Conservation (phyloP, 768 basidiomycete species). For the Termitomyces sp. region DNA sequence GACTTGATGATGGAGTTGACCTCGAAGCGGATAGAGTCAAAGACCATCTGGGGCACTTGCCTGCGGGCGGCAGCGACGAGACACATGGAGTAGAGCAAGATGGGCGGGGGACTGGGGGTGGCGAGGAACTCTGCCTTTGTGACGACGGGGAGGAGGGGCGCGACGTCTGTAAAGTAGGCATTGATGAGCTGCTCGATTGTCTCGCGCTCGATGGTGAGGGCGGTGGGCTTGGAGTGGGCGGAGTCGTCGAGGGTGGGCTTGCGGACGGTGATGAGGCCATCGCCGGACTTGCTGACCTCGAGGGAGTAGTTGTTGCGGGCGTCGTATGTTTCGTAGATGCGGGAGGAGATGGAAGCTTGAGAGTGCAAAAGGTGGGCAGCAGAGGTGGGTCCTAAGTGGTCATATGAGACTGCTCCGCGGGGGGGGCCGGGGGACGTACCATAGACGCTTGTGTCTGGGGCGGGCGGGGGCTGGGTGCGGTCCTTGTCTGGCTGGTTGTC, state of each 20-base stretch:
- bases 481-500: conserved; percentile 40
- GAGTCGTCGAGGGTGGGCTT: conserved; percentile 57
- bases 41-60: conserved; percentile 80
- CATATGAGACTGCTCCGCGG: conserved; percentile 40
- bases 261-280: conserved; percentile 84
- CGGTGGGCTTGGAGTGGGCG: conserved; percentile 59
- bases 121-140: conserved; percentile 86
- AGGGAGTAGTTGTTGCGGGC: conserved; percentile 85
- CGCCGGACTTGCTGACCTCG: conserved; percentile 79
- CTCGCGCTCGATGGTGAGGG: conserved; percentile 73
- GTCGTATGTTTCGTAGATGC: conserved; percentile 86
- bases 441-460: conserved; percentile 52
- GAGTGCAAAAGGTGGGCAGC: conserved; percentile 87
- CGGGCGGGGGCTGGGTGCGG: conserved; percentile 35
- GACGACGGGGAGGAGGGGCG: conserved; percentile 87
- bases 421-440: conserved; percentile 38
- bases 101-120: conserved; percentile 65
- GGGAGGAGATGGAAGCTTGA: conserved; percentile 79
- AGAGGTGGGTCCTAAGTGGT: conserved; percentile 77
- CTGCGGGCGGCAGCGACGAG: conserved; percentile 86
- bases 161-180: conserved; percentile 86
- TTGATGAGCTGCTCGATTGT: conserved; percentile 83
- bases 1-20: conserved; percentile 86
- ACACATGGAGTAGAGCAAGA: conserved; percentile 92
- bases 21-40: conserved; percentile 83